Percentiles rank a stretch among this genome's conserved stretches.
phyloP scores from a whole-genome alignment of 106 monocot genomes.

The Dioscorea alata region DNA sequence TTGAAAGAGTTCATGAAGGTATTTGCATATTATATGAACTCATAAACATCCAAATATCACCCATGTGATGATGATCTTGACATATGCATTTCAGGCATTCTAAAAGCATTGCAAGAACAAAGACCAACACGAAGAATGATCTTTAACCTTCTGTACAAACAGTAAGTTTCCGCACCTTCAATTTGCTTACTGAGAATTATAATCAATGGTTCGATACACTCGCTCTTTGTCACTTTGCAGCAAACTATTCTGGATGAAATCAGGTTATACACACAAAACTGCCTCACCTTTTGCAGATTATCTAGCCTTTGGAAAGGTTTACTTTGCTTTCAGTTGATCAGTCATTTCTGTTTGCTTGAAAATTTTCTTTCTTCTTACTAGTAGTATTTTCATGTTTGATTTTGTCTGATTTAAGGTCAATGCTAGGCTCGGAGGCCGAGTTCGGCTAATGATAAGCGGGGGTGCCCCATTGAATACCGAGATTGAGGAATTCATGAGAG shows the following conservation, averaged over 20 bases:
- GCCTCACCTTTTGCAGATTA: constrained; percentile 79
- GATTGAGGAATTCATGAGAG: constrained; percentile 86
- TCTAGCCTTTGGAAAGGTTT: constrained; percentile 81
- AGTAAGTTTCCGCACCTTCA: constrained; percentile 31
- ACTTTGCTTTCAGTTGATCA: neutral
- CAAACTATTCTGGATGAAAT: constrained; percentile 71
- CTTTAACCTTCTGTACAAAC: constrained; percentile 68
- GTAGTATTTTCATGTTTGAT: neutral
- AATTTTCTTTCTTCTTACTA: neutral
- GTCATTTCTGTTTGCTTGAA: neutral
- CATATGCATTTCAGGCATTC: constrained; percentile 35
- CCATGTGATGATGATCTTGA: neutral
- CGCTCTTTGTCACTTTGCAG: constrained; percentile 25
- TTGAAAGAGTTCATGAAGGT: constrained; percentile 86
- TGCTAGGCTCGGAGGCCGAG: constrained; percentile 72
- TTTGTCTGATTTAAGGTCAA: constrained; percentile 44
- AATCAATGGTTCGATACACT: neutral
- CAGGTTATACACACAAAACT: constrained; percentile 53
- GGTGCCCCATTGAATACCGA: constrained; percentile 78
- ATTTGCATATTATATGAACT: neutral
- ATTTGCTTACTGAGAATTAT: neutral
- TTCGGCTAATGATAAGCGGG: constrained; percentile 82
- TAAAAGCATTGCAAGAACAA: constrained; percentile 69
- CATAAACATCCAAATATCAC: neutral
- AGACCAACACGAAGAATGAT: constrained; percentile 74